phyloP scores from a whole-genome alignment of 768 basidiomycete genomes.

The Lentinula edodes region DNA sequence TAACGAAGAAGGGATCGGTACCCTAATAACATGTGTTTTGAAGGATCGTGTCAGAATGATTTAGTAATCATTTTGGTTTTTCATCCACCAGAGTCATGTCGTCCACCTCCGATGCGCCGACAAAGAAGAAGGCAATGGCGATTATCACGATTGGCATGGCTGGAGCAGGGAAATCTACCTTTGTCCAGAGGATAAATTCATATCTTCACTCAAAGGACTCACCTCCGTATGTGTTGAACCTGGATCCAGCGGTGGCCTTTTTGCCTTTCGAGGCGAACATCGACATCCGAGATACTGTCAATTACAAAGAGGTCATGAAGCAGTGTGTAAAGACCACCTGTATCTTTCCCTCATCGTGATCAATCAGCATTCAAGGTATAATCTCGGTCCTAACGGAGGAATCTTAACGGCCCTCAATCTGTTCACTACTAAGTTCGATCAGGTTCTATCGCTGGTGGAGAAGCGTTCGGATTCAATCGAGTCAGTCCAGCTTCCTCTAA shows the following conservation, averaged over 20 bases:
- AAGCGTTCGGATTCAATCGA: slow-evolving; percentile 85
- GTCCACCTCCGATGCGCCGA: slow-evolving; percentile 3
- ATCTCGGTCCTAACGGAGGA: slow-evolving; percentile 96
- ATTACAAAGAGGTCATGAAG: slow-evolving; percentile 99
- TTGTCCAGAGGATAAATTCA: slow-evolving; percentile 92
- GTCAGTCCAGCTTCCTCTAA: slow-evolving; percentile 41
- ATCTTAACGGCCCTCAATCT: slow-evolving; percentile 95
- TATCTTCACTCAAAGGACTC: slow-evolving; percentile 68
- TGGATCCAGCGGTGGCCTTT: slow-evolving; percentile 92
- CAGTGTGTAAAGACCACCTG: slow-evolving; percentile 60
- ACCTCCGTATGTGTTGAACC: slow-evolving; percentile 95
- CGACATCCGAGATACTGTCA: slow-evolving; percentile 95
- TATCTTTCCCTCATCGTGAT: neutral
- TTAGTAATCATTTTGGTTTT: neutral
- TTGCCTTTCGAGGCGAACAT: slow-evolving; percentile 95
- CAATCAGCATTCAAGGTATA: slow-evolving; percentile 60
- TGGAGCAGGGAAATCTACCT: slow-evolving; percentile 95
- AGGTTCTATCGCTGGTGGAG: slow-evolving; percentile 88
- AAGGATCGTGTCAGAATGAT: neutral
- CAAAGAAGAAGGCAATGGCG: slow-evolving; percentile 62
- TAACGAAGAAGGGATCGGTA: neutral
- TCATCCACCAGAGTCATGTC: neutral
- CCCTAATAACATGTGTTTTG: too few species aligned
- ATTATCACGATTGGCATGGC: slow-evolving; percentile 96
- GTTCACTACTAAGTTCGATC: slow-evolving; percentile 99